Percentiles rank a stretch among this genome's conserved stretches.
Evolutionary conservation across 495 filamentous ascomycete genomes (phyloP).

Genomic region (Neurospora intermedia): DNA sequence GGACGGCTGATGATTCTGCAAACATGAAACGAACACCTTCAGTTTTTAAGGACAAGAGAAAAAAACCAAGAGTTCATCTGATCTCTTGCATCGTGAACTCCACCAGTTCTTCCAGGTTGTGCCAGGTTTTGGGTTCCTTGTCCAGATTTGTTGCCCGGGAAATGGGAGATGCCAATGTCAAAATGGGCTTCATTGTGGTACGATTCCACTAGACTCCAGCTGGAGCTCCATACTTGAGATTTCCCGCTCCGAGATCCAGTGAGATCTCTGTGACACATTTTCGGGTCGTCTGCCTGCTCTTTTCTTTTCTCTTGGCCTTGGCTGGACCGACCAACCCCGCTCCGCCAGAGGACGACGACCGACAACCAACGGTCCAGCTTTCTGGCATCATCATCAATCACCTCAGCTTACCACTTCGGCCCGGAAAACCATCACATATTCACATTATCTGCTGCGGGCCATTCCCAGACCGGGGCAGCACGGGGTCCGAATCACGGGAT

Average conservation of each 20-base stretch:
- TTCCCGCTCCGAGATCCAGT: not conserved
- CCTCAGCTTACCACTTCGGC: not conserved
- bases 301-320: not conserved
- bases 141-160: not conserved
- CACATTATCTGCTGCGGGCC: not conserved
- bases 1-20: not conserved
- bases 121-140: not conserved
- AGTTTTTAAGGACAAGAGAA: not conserved
- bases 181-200: not conserved
- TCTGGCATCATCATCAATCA: not conserved
- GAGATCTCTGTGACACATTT: not conserved
- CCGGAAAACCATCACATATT: not conserved
- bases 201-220: not conserved
- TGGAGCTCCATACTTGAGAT: not conserved
- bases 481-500: not conserved
- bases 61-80: not conserved
- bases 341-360: not conserved
- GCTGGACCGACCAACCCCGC: not conserved
- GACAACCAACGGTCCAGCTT: not conserved
- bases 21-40: not conserved
- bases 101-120: not conserved
- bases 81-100: not conserved
- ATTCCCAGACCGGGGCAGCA: not conserved
- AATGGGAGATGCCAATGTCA: not conserved
- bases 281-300: not conserved